These are phyloP conservation scores for Globisporangium parvum DNA, from an alignment of 352 stramenopile genomes.

Conservation along the genomic window DNA sequence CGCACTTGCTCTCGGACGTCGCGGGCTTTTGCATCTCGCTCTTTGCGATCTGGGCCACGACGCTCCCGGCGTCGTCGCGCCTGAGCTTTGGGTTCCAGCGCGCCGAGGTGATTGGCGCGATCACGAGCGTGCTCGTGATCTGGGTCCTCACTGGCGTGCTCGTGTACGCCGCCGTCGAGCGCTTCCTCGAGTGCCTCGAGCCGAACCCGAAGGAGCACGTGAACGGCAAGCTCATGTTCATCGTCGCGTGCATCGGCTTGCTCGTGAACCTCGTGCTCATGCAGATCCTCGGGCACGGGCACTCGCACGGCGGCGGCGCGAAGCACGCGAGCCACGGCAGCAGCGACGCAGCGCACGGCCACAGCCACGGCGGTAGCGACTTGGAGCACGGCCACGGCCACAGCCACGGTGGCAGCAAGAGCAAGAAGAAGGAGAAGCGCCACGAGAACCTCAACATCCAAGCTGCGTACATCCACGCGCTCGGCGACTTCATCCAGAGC, in stretches of 20 bases:
- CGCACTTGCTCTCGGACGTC: constrained; percentile 69
- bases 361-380: constrained; percentile 19
- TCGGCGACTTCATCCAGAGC: constrained; percentile 97
- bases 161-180: constrained; percentile 90
- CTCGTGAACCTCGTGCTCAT: constrained; percentile 95
- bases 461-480: constrained; percentile 96
- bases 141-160: constrained; percentile 93
- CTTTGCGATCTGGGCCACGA: constrained; percentile 65
- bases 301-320: constrained; percentile 47
- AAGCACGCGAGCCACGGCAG: background rate
- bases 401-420: constrained; percentile 10
- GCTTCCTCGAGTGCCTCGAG: constrained; percentile 75
- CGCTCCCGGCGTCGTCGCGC: constrained; percentile 60
- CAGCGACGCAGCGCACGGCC: constrained; percentile 6
- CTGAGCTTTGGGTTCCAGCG: constrained; percentile 94
- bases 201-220: constrained; percentile 79
- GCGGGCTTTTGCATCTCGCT: constrained; percentile 72
- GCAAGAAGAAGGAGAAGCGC: constrained; percentile 30
- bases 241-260: constrained; percentile 93
- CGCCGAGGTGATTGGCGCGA: constrained; percentile 92
- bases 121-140: constrained; percentile 92
- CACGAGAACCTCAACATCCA: constrained; percentile 93
- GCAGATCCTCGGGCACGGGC: constrained; percentile 86
- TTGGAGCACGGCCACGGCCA: constrained; percentile 14
- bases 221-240: constrained; percentile 96